Conservation (phyloP, 495 filamentous ascomycete genomes). For the Aeminium ludgeri region DNA sequence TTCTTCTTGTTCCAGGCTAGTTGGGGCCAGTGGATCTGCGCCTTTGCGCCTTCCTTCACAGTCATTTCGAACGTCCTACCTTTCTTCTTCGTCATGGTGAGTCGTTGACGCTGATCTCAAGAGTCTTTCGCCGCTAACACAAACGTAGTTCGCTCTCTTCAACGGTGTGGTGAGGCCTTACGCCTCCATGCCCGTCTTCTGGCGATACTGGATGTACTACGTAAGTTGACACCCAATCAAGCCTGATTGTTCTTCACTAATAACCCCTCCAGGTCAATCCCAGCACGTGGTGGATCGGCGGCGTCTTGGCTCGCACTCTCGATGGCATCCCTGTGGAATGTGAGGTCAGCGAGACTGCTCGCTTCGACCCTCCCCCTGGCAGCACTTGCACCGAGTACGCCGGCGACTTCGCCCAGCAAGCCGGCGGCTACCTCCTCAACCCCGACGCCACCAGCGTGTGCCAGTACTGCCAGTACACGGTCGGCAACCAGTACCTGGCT, state of each 20-base stretch:
- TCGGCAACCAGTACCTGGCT: constrained; percentile 43
- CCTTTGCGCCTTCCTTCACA: constrained; percentile 63
- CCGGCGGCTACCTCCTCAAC: constrained; percentile 42
- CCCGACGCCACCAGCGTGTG: constrained; percentile 40
- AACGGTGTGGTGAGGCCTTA: constrained; percentile 47
- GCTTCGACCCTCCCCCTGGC: constrained; percentile 46
- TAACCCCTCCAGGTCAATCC: constrained; percentile 17
- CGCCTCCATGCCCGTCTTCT: constrained; percentile 23
- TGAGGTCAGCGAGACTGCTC: constrained; percentile 40
- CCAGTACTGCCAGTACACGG: constrained; percentile 54
- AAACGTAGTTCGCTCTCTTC: constrained; percentile 40
- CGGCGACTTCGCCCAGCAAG: constrained; percentile 19
- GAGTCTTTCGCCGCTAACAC: too few species aligned
- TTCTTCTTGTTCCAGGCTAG: constrained; percentile 64
- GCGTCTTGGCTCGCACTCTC: constrained; percentile 48
- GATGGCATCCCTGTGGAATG: constrained; percentile 40
- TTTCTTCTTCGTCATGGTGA: constrained; percentile 58
- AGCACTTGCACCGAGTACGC: constrained; percentile 46
- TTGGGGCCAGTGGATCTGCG: constrained; percentile 76
- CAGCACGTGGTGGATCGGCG: constrained; percentile 48
- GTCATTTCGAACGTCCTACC: constrained; percentile 63
- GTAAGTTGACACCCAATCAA: constrained; percentile 38
- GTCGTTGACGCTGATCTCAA: too few species aligned
- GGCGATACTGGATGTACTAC: constrained; percentile 30
- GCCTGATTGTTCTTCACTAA: too few species aligned